phyloP scores from a whole-genome alignment of 1,284 basidiomycete species.

The Moesziomyces parantarcticus region DNA sequence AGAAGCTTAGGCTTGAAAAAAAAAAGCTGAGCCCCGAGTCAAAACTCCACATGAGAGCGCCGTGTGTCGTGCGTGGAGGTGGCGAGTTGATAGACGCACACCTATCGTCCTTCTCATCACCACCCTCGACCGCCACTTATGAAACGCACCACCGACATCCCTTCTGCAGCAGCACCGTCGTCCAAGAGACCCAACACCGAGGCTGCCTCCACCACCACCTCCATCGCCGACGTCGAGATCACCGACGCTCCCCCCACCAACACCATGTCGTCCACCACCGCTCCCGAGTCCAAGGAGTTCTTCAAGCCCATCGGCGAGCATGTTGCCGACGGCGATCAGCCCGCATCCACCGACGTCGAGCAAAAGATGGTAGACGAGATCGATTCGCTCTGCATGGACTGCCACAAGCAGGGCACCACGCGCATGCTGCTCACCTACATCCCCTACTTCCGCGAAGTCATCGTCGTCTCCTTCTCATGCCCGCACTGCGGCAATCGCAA shows the following conservation, averaged over 20 bases:
- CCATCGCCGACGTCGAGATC: slow-evolving; percentile 32
- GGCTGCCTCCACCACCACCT: not conserved
- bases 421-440: slow-evolving; percentile 92
- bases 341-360: slow-evolving; percentile 16
- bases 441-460: slow-evolving; percentile 94
- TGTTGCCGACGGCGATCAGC: slow-evolving; percentile 31
- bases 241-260: slow-evolving; percentile 17
- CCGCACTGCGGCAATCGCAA: slow-evolving; percentile 90
- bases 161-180: slow-evolving; percentile 27
- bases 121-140: slow-evolving; percentile 8
- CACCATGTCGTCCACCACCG: slow-evolving; percentile 28
- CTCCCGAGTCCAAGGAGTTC: slow-evolving; percentile 39
- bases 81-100: too few species aligned
- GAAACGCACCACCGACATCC: slow-evolving; percentile 47
- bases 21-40: too few species aligned
- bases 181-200: slow-evolving; percentile 44
- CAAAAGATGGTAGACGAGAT: slow-evolving; percentile 70
- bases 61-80: too few species aligned
- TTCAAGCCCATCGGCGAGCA: slow-evolving; percentile 60
- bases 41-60: slow-evolving; percentile 5
- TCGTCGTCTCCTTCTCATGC: slow-evolving; percentile 95
- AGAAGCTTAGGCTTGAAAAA: not conserved
- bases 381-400: slow-evolving; percentile 94
- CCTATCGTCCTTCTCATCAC: not conserved
- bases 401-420: slow-evolving; percentile 90